A percentile compares a stretch with the other conserved stretches of the same genome.
Conservation (phyloP, 345 rosid species). For the Brassica nigra region DNA sequence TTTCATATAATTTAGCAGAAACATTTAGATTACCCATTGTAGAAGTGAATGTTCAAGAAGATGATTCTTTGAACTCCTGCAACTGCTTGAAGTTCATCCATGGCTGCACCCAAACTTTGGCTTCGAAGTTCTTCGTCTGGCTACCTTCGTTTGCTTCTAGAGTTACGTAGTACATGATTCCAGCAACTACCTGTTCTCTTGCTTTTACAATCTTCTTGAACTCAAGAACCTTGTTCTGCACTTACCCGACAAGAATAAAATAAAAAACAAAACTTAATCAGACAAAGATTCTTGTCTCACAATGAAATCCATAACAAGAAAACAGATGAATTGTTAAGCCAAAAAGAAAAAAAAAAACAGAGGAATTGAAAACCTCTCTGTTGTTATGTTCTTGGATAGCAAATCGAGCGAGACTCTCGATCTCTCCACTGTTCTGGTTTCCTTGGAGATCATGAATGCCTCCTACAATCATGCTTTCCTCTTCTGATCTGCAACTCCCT, state of each 20-base stretch:
- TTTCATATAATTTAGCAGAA: neutral
- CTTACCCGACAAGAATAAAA: neutral
- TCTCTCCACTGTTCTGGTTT: slow-evolving; percentile 50
- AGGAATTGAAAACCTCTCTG: slow-evolving; percentile 44
- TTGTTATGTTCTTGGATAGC: slow-evolving; percentile 65
- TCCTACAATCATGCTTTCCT: slow-evolving; percentile 42
- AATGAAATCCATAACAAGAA: neutral
- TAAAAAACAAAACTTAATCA: neutral
- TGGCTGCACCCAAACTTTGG: slow-evolving; percentile 87
- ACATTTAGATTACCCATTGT: slow-evolving; percentile 1
- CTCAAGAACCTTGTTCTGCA: slow-evolving; percentile 49
- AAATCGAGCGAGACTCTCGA: slow-evolving; percentile 63
- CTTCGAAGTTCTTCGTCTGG: slow-evolving; percentile 63
- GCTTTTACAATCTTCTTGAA: slow-evolving; percentile 65
- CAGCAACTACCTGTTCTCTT: slow-evolving; percentile 78
- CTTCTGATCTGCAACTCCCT: slow-evolving; percentile 21
- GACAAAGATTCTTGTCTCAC: neutral
- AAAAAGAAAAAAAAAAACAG: slow-evolving; percentile 16
- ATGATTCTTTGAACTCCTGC: slow-evolving; percentile 61
- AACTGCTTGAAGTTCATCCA: slow-evolving; percentile 81
- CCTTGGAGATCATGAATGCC: slow-evolving; percentile 44
- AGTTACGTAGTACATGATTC: slow-evolving; percentile 65
- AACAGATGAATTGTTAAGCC: slow-evolving; percentile 1
- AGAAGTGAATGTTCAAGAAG: slow-evolving; percentile 8
- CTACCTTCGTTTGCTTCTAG: slow-evolving; percentile 69